phyloP scores from a whole-genome alignment of 2,329 filamentous ascomycete species.

The Dactylellina drechsleri region DNA sequence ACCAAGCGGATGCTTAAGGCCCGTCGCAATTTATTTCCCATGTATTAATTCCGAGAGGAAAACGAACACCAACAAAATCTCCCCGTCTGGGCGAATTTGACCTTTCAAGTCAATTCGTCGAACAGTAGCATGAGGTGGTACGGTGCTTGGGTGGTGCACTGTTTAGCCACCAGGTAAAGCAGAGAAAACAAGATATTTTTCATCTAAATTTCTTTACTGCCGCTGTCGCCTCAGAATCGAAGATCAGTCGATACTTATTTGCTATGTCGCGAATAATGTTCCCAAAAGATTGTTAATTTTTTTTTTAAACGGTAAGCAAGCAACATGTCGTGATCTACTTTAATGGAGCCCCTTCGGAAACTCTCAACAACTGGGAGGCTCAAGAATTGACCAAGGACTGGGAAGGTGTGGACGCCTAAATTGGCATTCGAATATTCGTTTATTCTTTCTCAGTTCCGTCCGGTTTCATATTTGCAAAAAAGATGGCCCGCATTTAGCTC shows the following conservation, averaged over 20 bases:
- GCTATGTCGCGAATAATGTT: slow-evolving; percentile 6
- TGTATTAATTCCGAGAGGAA: slow-evolving; percentile 3
- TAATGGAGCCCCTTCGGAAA: slow-evolving; percentile 3
- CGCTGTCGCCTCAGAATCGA: slow-evolving; percentile 32
- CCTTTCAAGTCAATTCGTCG: slow-evolving; percentile 14
- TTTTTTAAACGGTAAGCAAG: slow-evolving; percentile 11
- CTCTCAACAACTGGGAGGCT: slow-evolving; percentile 16
- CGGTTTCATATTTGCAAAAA: slow-evolving; percentile 46
- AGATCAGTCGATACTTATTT: slow-evolving; percentile 29
- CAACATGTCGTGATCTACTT: slow-evolving; percentile 22
- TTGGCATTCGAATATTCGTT: slow-evolving; percentile 23
- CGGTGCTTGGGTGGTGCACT: neutral
- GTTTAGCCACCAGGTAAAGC: slow-evolving; percentile 14
- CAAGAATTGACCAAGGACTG: slow-evolving; percentile 2
- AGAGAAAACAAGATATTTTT: slow-evolving; percentile 32
- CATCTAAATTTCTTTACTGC: slow-evolving; percentile 18
- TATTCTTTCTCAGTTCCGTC: slow-evolving; percentile 8
- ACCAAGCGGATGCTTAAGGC: slow-evolving; percentile 46
- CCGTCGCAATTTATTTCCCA: slow-evolving; percentile 44
- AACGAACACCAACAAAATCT: too few relatives aligned
- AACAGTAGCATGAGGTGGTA: neutral
- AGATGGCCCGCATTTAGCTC: slow-evolving; percentile 26
- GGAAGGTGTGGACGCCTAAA: slow-evolving; percentile 16
- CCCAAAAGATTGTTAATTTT: slow-evolving; percentile 2
- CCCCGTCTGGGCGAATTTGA: too few relatives aligned